Evolutionary conservation across 108 stramenopile genomes (phyloP).

Genomic region (Heterococcus sp.): DNA sequence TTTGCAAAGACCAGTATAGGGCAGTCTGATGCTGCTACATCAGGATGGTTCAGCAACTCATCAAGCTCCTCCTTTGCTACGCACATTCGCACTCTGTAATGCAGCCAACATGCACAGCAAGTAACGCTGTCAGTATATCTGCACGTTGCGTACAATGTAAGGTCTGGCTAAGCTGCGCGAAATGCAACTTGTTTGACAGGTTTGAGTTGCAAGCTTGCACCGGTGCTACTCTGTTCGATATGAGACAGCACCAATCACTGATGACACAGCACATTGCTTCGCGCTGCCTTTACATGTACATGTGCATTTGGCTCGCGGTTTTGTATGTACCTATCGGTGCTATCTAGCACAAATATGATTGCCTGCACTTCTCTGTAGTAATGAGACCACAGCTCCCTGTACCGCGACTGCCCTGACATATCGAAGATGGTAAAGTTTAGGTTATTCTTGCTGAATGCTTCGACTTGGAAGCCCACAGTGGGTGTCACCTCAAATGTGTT

Average conservation of each 20-base stretch:
- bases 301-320: no score
- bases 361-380: slow-evolving; percentile 55
- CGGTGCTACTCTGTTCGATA: no score
- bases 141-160: no score
- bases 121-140: no score
- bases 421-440: slow-evolving; percentile 58
- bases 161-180: no score
- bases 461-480: slow-evolving; percentile 58
- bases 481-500: slow-evolving; percentile 58
- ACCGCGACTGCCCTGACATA: slow-evolving; percentile 56
- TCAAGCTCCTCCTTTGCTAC: slow-evolving; percentile 58
- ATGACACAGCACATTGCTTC: no score
- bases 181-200: no score
- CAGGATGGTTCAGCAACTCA: slow-evolving; percentile 39
- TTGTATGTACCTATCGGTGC: slow-evolving; percentile 51
- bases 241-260: no score
- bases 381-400: slow-evolving; percentile 58
- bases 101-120: no score
- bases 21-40: not conserved
- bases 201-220: no score
- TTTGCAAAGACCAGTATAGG: not conserved
- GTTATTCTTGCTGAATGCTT: slow-evolving; percentile 55
- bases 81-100: slow-evolving; percentile 50
- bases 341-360: slow-evolving; percentile 60
- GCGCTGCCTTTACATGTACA: no score